These are phyloP conservation scores for Phragmites australis DNA, from an alignment of 176 grass and related monocot genomes.

Conservation along the genomic window DNA sequence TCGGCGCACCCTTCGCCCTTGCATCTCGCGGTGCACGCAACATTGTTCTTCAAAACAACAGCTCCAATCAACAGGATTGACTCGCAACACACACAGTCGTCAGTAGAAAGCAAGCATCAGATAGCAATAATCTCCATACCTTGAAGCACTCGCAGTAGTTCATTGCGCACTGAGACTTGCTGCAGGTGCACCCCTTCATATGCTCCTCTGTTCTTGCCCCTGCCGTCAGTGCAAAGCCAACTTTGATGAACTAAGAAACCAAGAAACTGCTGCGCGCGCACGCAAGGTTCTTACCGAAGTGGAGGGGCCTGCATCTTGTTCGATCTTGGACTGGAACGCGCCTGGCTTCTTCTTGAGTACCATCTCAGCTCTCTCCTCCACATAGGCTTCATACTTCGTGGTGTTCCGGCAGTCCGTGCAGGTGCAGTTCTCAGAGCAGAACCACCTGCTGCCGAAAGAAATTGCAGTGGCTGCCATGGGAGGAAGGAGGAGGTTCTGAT, in stretches of 20 bases:
- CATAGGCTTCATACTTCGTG: background rate
- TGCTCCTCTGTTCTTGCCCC: background rate
- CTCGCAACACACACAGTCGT: background rate
- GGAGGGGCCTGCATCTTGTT: background rate
- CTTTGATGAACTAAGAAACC: background rate
- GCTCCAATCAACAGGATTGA: background rate
- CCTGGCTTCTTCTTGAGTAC: background rate
- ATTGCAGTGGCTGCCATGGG: slow-evolving; percentile 10
- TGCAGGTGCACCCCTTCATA: slow-evolving; percentile 32
- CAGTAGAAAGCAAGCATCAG: background rate
- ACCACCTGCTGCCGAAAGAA: background rate
- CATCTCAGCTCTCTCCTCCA: background rate
- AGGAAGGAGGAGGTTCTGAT: too few species aligned
- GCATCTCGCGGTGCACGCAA: slow-evolving; percentile 29
- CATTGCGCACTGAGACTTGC: slow-evolving; percentile 37
- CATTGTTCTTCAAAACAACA: slow-evolving; percentile 21
- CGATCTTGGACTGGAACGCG: background rate
- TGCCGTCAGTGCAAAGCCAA: background rate
- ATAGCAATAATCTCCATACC: background rate
- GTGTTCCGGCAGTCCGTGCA: slow-evolving; percentile 27
- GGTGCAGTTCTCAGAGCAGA: slow-evolving; percentile 9
- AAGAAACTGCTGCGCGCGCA: background rate
- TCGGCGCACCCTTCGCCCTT: slow-evolving; percentile 29
- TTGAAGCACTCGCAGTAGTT: slow-evolving; percentile 44
- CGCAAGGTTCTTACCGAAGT: background rate